phyloP scores from a whole-genome alignment of 495 filamentous ascomycete genomes.

The Mycothermus thermophilus region DNA sequence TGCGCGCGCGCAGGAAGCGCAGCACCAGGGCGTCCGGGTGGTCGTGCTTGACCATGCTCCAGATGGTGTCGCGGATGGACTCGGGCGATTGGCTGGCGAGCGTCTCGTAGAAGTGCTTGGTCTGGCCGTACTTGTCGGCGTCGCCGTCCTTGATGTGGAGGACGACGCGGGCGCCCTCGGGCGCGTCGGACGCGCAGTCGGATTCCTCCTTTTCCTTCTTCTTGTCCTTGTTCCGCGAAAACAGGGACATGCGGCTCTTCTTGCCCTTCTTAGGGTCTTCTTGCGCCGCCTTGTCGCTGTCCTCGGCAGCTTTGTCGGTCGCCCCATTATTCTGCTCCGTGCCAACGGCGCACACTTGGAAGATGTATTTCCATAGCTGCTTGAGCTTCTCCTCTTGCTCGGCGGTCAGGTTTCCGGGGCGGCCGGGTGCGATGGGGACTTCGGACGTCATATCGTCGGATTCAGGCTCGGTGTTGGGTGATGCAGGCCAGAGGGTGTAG shows the following conservation, averaged over 20 bases:
- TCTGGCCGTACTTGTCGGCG: slow-evolving; percentile 89
- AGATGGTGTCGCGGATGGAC: slow-evolving; percentile 68
- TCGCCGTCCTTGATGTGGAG: slow-evolving; percentile 34
- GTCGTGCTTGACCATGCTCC: slow-evolving; percentile 94
- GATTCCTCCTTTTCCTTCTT: slow-evolving; percentile 37
- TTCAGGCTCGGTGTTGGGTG: background rate
- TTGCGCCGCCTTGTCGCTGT: slow-evolving; percentile 8
- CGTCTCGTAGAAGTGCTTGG: slow-evolving; percentile 70
- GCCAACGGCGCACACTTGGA: slow-evolving; percentile 66
- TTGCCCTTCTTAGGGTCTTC: slow-evolving; percentile 48
- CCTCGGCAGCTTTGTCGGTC: slow-evolving; percentile 10
- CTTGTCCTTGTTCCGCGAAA: slow-evolving; percentile 43
- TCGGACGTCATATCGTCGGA: slow-evolving; percentile 26
- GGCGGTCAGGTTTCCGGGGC: slow-evolving; percentile 72
- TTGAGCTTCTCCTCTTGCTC: slow-evolving; percentile 82
- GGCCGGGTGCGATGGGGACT: slow-evolving; percentile 53
- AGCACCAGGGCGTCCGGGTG: slow-evolving; percentile 79
- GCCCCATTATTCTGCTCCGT: slow-evolving; percentile 17
- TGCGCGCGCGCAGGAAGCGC: slow-evolving; percentile 81
- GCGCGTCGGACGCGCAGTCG: slow-evolving; percentile 10
- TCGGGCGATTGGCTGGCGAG: slow-evolving; percentile 63
- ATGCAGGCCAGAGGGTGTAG: background rate
- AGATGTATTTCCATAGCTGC: slow-evolving; percentile 66
- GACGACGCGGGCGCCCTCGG: slow-evolving; percentile 3
- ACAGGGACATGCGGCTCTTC: slow-evolving; percentile 53